Conservation (phyloP, 179 eudicot genomes). For the Heliamphora pulchella region DNA sequence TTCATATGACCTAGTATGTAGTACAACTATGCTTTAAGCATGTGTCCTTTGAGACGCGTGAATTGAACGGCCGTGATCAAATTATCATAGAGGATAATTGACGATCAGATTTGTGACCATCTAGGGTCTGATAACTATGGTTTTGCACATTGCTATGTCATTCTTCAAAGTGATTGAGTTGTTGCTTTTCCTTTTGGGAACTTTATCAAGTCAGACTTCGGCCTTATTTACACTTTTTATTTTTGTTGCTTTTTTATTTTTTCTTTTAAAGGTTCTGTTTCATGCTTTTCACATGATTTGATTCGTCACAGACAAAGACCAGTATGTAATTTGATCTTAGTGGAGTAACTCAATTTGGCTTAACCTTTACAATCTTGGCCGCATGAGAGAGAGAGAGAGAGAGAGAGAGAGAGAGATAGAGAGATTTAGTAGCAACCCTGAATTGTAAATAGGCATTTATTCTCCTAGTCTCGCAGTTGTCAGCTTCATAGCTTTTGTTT, state of each 20-base stretch:
- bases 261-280: constrained; percentile 1
- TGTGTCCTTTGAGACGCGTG: background rate
- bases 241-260: constrained; percentile 13
- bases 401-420: too few relatives aligned
- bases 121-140: background rate
- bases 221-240: background rate
- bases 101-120: background rate
- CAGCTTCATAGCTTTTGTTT: too few relatives aligned
- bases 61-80: background rate
- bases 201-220: constrained; percentile 8
- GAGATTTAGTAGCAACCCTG: too few relatives aligned
- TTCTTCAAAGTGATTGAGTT: background rate
- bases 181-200: background rate
- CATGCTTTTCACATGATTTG: constrained; percentile 2
- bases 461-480: too few relatives aligned
- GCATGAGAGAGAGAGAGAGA: too few relatives aligned
- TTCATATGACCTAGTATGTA: background rate
- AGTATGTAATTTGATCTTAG: background rate
- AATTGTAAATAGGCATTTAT: too few relatives aligned
- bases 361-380: too few relatives aligned
- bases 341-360: too few relatives aligned
- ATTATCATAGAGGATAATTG: too few relatives aligned
- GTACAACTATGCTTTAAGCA: background rate
- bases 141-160: background rate
- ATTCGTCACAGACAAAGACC: background rate